Percentiles rank a stretch among this genome's conserved stretches.
Evolutionary conservation across 169 alveolate genomes (phyloP).

Genomic region (Plasmodium gonderi): DNA sequence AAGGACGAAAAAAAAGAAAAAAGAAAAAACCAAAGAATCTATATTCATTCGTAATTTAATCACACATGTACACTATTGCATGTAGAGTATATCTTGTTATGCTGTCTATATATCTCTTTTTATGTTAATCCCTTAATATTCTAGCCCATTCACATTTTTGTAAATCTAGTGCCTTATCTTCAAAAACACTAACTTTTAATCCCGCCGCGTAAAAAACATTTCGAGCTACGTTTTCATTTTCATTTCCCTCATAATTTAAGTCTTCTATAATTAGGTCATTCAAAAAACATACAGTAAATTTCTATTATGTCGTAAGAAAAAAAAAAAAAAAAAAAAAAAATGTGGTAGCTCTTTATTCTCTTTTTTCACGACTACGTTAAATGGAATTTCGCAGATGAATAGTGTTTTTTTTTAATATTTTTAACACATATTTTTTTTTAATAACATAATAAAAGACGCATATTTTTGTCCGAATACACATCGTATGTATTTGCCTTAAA

Average conservation of each 20-base stretch:
- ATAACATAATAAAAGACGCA: background rate
- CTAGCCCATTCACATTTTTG: slow-evolving; percentile 75
- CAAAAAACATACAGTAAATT: slow-evolving; percentile 58
- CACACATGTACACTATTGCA: background rate
- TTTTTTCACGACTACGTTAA: background rate
- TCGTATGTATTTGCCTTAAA: background rate
- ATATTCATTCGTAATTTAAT: background rate
- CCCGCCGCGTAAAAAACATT: slow-evolving; percentile 72
- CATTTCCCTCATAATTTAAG: slow-evolving; percentile 66
- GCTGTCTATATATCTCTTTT: background rate
- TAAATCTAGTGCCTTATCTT: slow-evolving; percentile 64
- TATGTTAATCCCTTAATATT: slow-evolving; percentile 55
- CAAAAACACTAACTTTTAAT: slow-evolving; percentile 68
- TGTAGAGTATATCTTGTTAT: background rate
- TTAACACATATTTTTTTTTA: background rate
- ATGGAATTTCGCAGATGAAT: background rate
- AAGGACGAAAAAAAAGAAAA: background rate
- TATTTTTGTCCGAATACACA: background rate
- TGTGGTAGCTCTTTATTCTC: background rate
- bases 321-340: background rate
- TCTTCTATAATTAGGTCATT: slow-evolving; percentile 72
- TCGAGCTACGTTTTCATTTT: slow-evolving; percentile 22
- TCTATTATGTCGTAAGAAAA: background rate
- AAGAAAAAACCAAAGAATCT: background rate
- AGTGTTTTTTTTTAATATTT: background rate